These are phyloP conservation scores for Linum lewisii DNA, from an alignment of 345 rosid genomes.

Conservation along the genomic window DNA sequence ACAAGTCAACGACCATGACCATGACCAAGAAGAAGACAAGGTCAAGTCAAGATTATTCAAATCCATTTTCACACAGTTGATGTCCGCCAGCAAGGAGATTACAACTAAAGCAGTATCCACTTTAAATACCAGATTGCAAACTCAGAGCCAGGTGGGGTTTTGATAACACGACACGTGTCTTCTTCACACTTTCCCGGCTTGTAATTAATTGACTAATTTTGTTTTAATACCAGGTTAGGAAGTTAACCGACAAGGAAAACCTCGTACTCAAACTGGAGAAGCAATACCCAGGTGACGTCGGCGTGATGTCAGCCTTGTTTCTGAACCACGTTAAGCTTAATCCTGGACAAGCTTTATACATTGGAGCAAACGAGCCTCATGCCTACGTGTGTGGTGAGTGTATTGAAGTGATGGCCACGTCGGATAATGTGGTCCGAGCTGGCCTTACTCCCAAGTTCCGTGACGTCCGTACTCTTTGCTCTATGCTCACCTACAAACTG, in stretches of 20 bases:
- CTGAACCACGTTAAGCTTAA: constrained; percentile 84
- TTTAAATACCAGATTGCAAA: constrained; percentile 51
- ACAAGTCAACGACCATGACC: constrained; percentile 17
- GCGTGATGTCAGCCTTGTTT: constrained; percentile 78
- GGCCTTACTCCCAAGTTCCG: constrained; percentile 91
- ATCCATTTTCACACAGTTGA: constrained; percentile 71
- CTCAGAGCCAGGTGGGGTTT: constrained; percentile 51
- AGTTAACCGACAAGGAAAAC: constrained; percentile 74
- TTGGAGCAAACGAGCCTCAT: constrained; percentile 93
- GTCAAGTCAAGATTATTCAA: constrained; percentile 52
- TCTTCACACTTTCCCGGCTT: too few relatives aligned
- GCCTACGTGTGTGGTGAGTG: constrained; percentile 88
- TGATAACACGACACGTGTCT: too few relatives aligned
- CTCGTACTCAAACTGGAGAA: constrained; percentile 71
- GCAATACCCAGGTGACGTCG: constrained; percentile 81
- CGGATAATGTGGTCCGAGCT: constrained; percentile 98
- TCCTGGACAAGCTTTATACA: constrained; percentile 91
- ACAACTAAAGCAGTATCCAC: constrained; percentile 42
- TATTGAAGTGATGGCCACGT: constrained; percentile 96
- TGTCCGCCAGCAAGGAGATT: constrained; percentile 64
- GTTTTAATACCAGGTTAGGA: too few relatives aligned
- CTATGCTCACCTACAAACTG: constrained; percentile 95
- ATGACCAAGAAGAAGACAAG: constrained; percentile 39
- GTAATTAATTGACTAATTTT: too few relatives aligned
- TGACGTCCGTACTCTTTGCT: constrained; percentile 75